Conservation (phyloP, 345 rosid genomes). For the Citrus trifoliata region DNA sequence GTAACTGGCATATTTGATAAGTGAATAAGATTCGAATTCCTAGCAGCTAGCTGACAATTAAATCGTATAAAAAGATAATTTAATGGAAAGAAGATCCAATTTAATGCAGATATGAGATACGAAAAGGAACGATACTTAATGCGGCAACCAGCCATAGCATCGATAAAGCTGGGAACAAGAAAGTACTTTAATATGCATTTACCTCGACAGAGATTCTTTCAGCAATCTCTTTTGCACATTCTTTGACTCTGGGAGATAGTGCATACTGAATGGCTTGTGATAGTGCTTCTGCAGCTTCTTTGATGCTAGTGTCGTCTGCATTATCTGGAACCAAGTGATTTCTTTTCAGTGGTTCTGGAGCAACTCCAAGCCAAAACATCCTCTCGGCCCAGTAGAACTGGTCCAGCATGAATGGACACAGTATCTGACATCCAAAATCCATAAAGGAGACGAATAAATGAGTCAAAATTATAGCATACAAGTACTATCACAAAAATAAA, state of each 20-base stretch:
- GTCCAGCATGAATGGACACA: too few relatives aligned
- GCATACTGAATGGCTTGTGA: constrained; percentile 54
- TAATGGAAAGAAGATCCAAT: not conserved
- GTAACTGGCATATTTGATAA: not conserved
- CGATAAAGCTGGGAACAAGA: not conserved
- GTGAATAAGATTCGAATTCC: not conserved
- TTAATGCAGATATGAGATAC: not conserved
- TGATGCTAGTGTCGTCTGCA: constrained; percentile 30
- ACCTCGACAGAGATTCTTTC: constrained; percentile 66
- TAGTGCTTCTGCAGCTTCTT: constrained; percentile 47
- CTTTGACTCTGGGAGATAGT: constrained; percentile 45
- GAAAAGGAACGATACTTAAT: not conserved
- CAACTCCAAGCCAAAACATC: too few relatives aligned
- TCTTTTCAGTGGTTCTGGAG: too few relatives aligned
- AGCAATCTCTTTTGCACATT: constrained; percentile 53
- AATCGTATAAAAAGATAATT: not conserved
- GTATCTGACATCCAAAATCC: too few relatives aligned
- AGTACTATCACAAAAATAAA: too few relatives aligned
- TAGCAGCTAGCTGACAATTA: not conserved
- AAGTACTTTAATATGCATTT: constrained; percentile 13
- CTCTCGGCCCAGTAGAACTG: too few relatives aligned
- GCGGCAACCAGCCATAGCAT: not conserved
- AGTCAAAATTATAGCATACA: too few relatives aligned
- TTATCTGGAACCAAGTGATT: not conserved
- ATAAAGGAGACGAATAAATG: too few relatives aligned